A percentile compares a stretch with the other conserved stretches of the same genome.
phyloP scores from a whole-genome alignment of 345 rosid genomes.

The Eucalyptus curtisii region DNA sequence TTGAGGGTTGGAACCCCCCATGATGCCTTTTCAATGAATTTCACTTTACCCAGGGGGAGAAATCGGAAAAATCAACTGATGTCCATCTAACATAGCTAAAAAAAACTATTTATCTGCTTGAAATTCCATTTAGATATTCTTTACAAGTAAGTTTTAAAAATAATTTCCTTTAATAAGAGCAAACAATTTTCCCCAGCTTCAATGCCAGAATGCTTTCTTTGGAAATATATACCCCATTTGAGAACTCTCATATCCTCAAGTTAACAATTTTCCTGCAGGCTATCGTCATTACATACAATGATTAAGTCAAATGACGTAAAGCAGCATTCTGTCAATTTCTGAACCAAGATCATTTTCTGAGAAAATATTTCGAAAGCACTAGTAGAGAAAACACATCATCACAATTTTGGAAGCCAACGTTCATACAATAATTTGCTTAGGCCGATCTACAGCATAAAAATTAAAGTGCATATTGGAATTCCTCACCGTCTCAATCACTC shows the following conservation, averaged over 20 bases:
- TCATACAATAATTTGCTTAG: background rate
- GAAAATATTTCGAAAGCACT: background rate
- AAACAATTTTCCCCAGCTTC: background rate
- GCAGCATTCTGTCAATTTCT: background rate
- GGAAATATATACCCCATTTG: background rate
- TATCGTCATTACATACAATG: background rate
- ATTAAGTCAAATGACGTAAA: background rate
- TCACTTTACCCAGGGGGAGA: background rate
- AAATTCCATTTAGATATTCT: background rate
- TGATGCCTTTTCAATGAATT: background rate
- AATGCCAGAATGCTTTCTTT: background rate
- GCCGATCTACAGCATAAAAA: background rate
- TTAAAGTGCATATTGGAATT: slow-evolving; percentile 7
- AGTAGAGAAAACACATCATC: background rate
- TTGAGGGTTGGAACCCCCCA: background rate
- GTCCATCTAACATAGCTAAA: background rate
- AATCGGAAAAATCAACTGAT: background rate
- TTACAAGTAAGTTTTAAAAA: background rate
- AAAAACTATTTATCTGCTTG: background rate
- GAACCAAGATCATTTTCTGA: background rate
- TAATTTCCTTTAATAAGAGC: background rate
- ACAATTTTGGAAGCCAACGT: background rate
- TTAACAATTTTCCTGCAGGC: background rate
- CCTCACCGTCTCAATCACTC: slow-evolving; percentile 70
- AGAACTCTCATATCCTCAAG: background rate